These are phyloP conservation scores for Hypomontagnella submonticulosa DNA, from an alignment of 495 filamentous ascomycete genomes.

Conservation along the genomic window DNA sequence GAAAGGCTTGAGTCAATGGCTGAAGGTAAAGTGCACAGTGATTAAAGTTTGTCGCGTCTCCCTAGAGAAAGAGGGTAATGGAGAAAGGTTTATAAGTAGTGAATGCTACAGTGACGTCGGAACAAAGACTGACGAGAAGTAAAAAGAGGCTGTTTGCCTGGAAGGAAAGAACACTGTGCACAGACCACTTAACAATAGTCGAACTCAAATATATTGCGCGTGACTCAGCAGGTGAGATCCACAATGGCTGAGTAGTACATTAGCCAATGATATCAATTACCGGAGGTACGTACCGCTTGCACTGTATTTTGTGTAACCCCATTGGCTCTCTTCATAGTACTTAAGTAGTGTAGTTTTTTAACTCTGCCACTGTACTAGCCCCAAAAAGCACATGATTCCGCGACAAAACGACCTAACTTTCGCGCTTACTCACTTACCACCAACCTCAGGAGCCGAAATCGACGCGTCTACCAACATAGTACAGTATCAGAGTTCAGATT, in stretches of 20 bases:
- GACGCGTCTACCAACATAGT: too few species aligned
- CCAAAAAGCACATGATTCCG: conserved; percentile 28
- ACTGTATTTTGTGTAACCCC: background rate
- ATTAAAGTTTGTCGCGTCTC: conserved; percentile 1
- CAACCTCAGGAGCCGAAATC: too few species aligned
- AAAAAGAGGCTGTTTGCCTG: conserved; percentile 3
- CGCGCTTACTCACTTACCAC: background rate
- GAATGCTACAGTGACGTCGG: conserved; percentile 30
- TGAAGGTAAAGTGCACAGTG: too few species aligned
- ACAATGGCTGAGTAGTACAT: too few species aligned
- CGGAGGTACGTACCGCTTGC: too few species aligned
- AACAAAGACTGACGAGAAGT: conserved; percentile 33
- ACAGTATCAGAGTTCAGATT: background rate
- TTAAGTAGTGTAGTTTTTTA: background rate
- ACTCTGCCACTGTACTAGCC: conserved; percentile 1
- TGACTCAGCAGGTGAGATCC: too few species aligned
- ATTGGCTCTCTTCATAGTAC: background rate
- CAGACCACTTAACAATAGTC: too few species aligned
- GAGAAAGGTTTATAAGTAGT: conserved; percentile 21
- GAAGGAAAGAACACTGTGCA: background rate
- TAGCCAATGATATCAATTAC: too few species aligned
- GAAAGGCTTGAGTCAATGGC: background rate
- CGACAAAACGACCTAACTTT: conserved; percentile 10
- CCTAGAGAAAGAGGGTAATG: background rate
- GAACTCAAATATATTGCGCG: too few species aligned